Evolutionary conservation across 2,329 filamentous ascomycete genomes (phyloP).

Genomic region (Fusarium decemcellulare): DNA sequence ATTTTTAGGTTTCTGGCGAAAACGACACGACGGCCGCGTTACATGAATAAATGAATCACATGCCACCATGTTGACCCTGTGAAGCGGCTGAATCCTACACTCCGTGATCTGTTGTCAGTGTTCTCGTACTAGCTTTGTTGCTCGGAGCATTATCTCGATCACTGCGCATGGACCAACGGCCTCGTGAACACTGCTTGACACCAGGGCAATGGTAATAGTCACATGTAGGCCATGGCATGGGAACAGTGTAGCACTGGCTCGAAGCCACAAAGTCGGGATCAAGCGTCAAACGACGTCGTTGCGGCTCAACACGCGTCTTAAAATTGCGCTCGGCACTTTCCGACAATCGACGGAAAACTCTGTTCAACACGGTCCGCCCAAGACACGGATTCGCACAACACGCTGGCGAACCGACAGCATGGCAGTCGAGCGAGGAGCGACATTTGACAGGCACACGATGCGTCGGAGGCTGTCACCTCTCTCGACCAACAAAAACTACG

Average conservation of each 20-base stretch:
- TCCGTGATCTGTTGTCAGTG: background rate
- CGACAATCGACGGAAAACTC: background rate
- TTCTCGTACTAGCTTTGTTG: background rate
- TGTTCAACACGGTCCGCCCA: background rate
- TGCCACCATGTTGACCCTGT: background rate
- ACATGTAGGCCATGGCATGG: background rate
- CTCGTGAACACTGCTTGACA: background rate
- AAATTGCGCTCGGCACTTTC: background rate
- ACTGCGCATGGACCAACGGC: background rate
- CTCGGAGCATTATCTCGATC: background rate
- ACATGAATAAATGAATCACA: conserved; percentile 15
- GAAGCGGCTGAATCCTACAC: background rate
- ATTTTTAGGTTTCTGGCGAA: conserved; percentile 10
- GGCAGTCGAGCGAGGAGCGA: background rate
- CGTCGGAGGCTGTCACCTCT: background rate
- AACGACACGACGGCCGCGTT: conserved; percentile 18
- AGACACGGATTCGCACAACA: too few species aligned
- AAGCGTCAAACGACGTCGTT: background rate
- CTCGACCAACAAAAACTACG: background rate
- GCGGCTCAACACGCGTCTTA: background rate
- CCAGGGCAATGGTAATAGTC: background rate
- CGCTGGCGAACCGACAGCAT: background rate
- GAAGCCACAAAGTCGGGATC: background rate
- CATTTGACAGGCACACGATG: background rate
- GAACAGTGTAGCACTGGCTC: background rate